Percentiles rank a stretch among this genome's conserved stretches.
Evolutionary conservation across 768 basidiomycete species (phyloP).

Genomic region (Podaxis sp.): DNA sequence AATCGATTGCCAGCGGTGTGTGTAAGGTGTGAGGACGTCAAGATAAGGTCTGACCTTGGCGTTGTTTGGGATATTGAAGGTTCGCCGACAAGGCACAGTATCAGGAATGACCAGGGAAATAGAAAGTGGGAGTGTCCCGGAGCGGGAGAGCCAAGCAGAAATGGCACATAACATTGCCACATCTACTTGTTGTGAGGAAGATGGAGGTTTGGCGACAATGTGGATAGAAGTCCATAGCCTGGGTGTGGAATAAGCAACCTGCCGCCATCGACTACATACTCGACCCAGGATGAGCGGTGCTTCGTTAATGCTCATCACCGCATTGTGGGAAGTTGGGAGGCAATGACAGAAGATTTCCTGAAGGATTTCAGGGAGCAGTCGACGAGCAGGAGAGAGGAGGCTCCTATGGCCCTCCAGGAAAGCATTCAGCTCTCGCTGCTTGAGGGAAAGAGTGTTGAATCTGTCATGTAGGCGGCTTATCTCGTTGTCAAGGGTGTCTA

Average conservation of each 20-base stretch:
- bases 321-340: not conserved
- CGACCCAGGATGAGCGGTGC: not conserved
- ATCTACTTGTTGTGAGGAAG: not conserved
- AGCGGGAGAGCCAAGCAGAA: not conserved
- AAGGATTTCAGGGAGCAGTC: not conserved
- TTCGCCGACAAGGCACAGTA: not conserved
- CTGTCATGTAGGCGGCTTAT: not conserved
- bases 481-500: not conserved
- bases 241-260: not conserved
- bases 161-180: not conserved
- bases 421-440: not conserved
- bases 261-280: not conserved
- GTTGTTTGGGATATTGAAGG: not conserved
- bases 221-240: not conserved
- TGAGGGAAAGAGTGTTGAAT: not conserved
- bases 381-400: not conserved
- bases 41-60: not conserved
- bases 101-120: not conserved
- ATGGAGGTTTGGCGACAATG: not conserved
- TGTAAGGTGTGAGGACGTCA: not conserved
- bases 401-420: not conserved
- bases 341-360: not conserved
- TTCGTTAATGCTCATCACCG: not conserved
- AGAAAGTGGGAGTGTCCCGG: not conserved
- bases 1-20: not conserved